phyloP scores from a whole-genome alignment of 169 alveolate genomes.

The Plasmodium vivax region DNA sequence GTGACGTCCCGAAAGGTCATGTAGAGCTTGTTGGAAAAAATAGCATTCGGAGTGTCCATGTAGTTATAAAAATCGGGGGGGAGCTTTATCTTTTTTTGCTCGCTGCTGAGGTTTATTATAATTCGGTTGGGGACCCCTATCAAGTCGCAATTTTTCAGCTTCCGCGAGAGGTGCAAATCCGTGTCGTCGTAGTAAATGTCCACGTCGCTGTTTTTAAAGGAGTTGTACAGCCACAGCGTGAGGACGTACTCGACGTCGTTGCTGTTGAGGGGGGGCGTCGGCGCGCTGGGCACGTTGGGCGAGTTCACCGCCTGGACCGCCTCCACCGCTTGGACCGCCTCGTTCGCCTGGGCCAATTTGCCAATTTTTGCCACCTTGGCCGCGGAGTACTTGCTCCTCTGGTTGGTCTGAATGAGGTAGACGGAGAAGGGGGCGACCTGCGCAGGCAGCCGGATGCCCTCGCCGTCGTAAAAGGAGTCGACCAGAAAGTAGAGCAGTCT shows the following conservation, averaged over 20 bases:
- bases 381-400: constrained; percentile 42
- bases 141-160: constrained; percentile 55
- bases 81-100: constrained; percentile 24
- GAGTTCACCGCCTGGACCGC: not conserved
- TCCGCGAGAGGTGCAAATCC: constrained; percentile 58
- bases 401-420: constrained; percentile 46
- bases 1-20: constrained; percentile 21
- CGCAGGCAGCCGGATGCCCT: constrained; percentile 40
- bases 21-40: constrained; percentile 25
- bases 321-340: not conserved
- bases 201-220: constrained; percentile 21
- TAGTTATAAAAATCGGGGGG: constrained; percentile 53
- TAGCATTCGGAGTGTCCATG: constrained; percentile 8
- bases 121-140: constrained; percentile 61
- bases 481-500: constrained; percentile 38
- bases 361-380: constrained; percentile 1
- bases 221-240: constrained; percentile 23
- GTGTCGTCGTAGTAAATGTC: constrained; percentile 59
- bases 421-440: constrained; percentile 42
- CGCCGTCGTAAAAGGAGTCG: constrained; percentile 44
- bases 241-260: constrained; percentile 49
- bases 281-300: not conserved
- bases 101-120: constrained; percentile 35
- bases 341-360: not conserved
- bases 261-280: constrained; percentile 8